Evolutionary conservation across 2,329 filamentous ascomycete species (phyloP), one percentile per base, ranked within the genome.

Genomic region (Colletotrichum plurivorum): DNA sequence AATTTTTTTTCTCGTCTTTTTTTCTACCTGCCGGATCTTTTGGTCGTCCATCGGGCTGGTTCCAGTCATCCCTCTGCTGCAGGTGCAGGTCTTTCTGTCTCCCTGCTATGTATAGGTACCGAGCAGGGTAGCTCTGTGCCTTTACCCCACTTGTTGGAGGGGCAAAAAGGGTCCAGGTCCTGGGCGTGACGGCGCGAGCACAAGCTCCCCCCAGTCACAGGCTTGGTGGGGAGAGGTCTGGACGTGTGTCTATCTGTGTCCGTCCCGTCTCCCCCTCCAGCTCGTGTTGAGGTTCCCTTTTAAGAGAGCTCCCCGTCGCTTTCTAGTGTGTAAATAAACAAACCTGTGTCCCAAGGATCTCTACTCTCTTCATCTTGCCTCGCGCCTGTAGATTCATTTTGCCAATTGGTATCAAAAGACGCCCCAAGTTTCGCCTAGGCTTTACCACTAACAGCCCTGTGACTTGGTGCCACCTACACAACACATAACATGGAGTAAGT

Each of bases 91-190:
- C 39, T 15, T 36, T 6, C 43, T 46, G n/a, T 16, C n/a, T n/a
- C 7, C 43, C 43, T 16, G n/a, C 43, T 13, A 16, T 46, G 43
- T 36, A 18, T 46, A 46, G 45, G 12, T 27, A 69, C 55, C 53
- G 51, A 45, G 55, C 63, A 67, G 67, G 56, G 55, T 25, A 69
- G 51, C 62, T 61, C 55, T 69, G 22, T 48, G 53, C 27, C 55
- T 39, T 41, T 67, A 56, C 67, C 62, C 67, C 67, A 69, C 67
- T 52, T 25, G n/a, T 48, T 64, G 55, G 67, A 69, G 67, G 66
- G 61, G 66, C 61, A 65, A 55, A 69, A 55, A 48, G 62, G 55
- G 51, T 65, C 67, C 55, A 69, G 67, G 63, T 69, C 67, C 45
- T 66, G 51, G 62, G 62, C 67, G 25, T 25, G 59, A 56, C 49